These are phyloP conservation scores for Inonotus hispidus DNA, from an alignment of 1,284 basidiomycete genomes.

Conservation along the genomic window DNA sequence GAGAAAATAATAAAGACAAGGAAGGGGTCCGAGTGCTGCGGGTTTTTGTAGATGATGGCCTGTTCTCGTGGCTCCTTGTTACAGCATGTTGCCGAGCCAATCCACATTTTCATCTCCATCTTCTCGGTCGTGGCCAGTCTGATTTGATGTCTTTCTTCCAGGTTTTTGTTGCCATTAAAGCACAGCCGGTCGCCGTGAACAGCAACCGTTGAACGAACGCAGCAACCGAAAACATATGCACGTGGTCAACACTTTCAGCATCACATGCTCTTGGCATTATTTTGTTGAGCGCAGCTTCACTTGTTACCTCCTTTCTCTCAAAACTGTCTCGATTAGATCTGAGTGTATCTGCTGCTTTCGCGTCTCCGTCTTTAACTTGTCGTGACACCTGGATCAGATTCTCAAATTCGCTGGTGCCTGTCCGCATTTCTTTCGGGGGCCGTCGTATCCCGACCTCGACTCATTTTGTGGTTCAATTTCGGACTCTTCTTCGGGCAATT, in stretches of 20 bases:
- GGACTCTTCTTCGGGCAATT: neutral
- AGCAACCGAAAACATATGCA: neutral
- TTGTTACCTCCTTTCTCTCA: no score
- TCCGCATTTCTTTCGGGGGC: neutral
- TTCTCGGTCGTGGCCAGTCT: neutral
- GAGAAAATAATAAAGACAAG: neutral
- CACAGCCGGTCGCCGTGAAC: neutral
- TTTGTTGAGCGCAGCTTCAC: no score
- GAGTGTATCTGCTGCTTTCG: no score
- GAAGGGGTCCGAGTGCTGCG: neutral
- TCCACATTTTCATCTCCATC: neutral
- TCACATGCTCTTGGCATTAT: no score
- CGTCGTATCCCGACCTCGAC: neutral
- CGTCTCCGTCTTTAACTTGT: no score
- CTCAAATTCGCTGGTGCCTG: no score
- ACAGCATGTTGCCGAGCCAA: slow-evolving; percentile 1
- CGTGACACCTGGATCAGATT: no score
- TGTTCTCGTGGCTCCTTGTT: neutral
- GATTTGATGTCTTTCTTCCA: neutral
- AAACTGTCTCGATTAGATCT: no score
- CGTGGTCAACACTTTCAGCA: neutral
- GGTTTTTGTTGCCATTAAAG: neutral
- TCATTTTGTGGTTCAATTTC: neutral
- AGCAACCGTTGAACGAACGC: neutral
- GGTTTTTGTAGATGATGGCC: neutral